Base-by-base conservation (phyloP, 352 stramenopile genomes). In the Phytopythium sindhum region DNA sequence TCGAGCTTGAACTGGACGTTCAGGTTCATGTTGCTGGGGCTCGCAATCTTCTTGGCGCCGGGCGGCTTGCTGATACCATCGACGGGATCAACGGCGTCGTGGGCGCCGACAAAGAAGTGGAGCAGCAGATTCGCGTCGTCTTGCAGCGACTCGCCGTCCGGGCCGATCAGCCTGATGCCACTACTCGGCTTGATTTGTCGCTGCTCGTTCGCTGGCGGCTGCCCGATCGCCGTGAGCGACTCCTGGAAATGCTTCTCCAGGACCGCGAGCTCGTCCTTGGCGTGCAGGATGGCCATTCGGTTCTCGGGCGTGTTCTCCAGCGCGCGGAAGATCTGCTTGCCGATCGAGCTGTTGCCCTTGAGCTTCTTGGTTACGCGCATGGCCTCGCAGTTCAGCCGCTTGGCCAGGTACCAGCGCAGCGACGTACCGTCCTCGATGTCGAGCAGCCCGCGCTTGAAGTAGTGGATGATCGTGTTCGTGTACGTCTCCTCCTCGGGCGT, bases 291-390 rank as follows among this genome's bases (percentile, higher is more conserved):
- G 17, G 78, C 75, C 19, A 69, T 60, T 12, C 72, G 73, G 51
- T 87, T 93, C 41, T 84, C 73, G 1, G 75, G 68, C 12, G 71
- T 88, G 67, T 81, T 77, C 57, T 92, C 86, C 6, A 93, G 77
- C 55, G 84, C 74, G 31, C 87, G 84, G 62, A 94, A 96, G 58
- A 96, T 92, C 69, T 96, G 85, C 61, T 96, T 96, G 26, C 87
- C 87, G 67, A 95, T 93, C 39, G 84, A 94, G 67, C 80, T 91
- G 65, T 94, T 92, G 58, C 85, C 85, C 65, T 93, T 96, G 68
- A 96, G 78, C 68, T 96, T 96, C 65, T 96, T 96, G 29, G 87
- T 94, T 60, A 96, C 85, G 45, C 87, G 84, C 87, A 96, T 96
- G 11, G 87, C 84, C 56, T 96, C 86, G 64, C 87, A 96, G 61